Conservation (phyloP, 148 eudicot genomes). For the Rhododendron henanense region DNA sequence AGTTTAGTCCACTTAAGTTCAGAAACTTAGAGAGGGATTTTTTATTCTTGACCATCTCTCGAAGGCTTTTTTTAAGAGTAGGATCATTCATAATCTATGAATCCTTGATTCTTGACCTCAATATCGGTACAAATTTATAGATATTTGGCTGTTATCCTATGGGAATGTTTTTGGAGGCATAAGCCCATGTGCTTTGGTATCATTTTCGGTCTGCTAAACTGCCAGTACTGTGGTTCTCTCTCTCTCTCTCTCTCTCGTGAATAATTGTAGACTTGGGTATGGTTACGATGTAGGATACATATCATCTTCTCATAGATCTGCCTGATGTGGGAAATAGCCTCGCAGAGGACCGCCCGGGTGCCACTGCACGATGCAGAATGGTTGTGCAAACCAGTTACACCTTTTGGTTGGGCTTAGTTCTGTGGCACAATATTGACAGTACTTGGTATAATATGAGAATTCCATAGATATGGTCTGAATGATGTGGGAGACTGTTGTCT, state of each 20-base stretch:
- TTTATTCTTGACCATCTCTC: neutral
- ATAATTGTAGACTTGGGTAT: neutral
- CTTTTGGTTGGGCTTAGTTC: neutral
- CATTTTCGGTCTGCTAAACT: neutral
- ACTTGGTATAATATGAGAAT: neutral
- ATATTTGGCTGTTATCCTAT: neutral
- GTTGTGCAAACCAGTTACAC: neutral
- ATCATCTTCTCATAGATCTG: neutral
- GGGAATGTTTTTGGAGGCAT: neutral
- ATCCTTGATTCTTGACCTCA: neutral
- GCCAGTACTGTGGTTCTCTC: neutral
- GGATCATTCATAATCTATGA: neutral
- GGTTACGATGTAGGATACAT: neutral
- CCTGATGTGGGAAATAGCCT: neutral
- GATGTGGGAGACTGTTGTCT: neutral
- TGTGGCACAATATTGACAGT: neutral
- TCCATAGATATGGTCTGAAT: neutral
- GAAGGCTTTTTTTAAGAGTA: neutral
- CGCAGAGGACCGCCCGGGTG: neutral
- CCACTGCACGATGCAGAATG: neutral
- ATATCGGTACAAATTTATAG: neutral
- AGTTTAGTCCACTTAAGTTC: neutral
- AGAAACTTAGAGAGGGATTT: neutral
- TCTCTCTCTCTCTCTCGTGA: neutral
- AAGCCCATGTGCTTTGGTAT: neutral